Conservation (phyloP, 345 rosid genomes). For the Toxicodendron radicans region DNA sequence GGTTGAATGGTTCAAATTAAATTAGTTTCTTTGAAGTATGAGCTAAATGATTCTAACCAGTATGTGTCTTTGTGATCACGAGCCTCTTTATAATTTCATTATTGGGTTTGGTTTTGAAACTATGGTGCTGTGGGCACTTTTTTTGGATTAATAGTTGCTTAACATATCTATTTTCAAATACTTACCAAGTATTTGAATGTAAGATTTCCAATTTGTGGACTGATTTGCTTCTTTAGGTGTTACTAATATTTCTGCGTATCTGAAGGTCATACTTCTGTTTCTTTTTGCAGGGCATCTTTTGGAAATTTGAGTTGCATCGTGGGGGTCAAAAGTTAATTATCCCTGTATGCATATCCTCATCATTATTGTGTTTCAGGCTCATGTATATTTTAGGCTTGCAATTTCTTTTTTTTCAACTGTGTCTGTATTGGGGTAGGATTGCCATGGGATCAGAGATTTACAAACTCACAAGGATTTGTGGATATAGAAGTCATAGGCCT, state of each 20-base stretch:
- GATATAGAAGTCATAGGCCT: neutral
- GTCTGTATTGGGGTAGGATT: neutral
- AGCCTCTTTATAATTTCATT: neutral
- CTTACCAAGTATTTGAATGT: neutral
- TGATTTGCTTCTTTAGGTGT: constrained; percentile 8
- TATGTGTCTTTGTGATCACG: too few species aligned
- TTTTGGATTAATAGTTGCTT: neutral
- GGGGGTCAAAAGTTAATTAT: constrained; percentile 85
- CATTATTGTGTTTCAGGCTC: constrained; percentile 17
- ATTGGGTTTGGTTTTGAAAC: neutral
- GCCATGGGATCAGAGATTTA: neutral
- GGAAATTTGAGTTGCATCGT: constrained; percentile 87
- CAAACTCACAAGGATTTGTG: neutral
- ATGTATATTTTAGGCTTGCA: neutral
- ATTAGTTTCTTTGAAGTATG: neutral
- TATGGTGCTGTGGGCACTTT: neutral
- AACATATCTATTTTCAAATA: neutral
- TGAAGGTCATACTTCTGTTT: constrained; percentile 13
- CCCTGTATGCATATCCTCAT: constrained; percentile 61
- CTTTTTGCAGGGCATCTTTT: constrained; percentile 70
- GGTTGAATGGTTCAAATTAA: neutral
- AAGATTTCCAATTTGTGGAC: neutral
- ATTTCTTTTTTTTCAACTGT: neutral
- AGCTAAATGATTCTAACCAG: too few species aligned
- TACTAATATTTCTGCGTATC: neutral